Percentiles rank a stretch among this genome's conserved stretches.
phyloP scores from a whole-genome alignment of 768 basidiomycete genomes.

The Lactarius trivialis region DNA sequence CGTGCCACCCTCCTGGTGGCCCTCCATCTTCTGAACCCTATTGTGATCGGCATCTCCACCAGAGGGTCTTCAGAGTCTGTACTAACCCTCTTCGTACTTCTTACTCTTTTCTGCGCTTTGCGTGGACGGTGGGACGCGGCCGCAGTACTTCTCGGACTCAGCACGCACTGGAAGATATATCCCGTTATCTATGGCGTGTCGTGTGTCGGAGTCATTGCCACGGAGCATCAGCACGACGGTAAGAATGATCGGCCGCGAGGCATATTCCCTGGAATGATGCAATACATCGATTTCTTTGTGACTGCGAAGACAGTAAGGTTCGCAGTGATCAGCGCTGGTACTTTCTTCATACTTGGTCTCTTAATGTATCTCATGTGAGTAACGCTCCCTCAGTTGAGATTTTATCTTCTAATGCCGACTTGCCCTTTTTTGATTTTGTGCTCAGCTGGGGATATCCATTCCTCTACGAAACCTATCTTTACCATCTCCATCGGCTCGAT shows the following conservation, averaged over 20 bases:
- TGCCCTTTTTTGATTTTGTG: background rate
- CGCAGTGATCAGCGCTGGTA: constrained; percentile 55
- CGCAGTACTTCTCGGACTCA: constrained; percentile 69
- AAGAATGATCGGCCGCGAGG: background rate
- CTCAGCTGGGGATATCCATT: constrained; percentile 92
- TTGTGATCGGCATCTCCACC: constrained; percentile 94
- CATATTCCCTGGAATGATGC: background rate
- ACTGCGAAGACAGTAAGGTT: constrained; percentile 58
- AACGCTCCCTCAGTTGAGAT: background rate
- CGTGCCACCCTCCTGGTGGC: constrained; percentile 53
- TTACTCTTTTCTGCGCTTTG: constrained; percentile 55
- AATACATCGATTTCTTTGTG: constrained; percentile 34
- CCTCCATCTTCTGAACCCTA: constrained; percentile 84
- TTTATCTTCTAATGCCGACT: background rate
- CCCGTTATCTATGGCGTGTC: constrained; percentile 87
- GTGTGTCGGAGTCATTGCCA: constrained; percentile 51
- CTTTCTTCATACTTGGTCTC: constrained; percentile 56
- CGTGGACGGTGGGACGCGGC: constrained; percentile 54
- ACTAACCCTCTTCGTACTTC: constrained; percentile 71
- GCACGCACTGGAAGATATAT: constrained; percentile 96
- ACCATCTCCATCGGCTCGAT: constrained; percentile 85
- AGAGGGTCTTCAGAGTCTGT: constrained; percentile 93
- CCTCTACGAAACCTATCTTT: constrained; percentile 86
- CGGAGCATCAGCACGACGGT: constrained; percentile 5
- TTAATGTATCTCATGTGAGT: constrained; percentile 72